Evolutionary conservation across 768 basidiomycete genomes (phyloP), one percentile per base, ranked within the genome.

Genomic region (Xerocomellus dryophilus): DNA sequence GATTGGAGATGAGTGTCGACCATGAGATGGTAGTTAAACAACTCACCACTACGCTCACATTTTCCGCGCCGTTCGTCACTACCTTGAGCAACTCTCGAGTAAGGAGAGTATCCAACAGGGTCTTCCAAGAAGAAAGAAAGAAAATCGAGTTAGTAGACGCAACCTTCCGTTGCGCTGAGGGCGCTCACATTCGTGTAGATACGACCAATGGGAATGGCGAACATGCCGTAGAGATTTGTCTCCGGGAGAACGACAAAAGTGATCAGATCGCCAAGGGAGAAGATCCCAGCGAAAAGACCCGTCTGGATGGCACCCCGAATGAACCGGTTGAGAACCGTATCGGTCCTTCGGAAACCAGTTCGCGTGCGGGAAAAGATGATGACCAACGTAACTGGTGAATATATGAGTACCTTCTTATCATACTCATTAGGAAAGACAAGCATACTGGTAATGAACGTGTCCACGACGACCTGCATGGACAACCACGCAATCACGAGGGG

Each of bases 131-230:
- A 23, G 27, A 29, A 31, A 9, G 4, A 31, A 31, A 9, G 29
- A 1, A 15, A 23, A 18, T 14, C 18, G 21, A 18, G 32, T n/a
- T n/a, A n/a, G n/a, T n/a, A n/a, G n/a, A n/a, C n/a, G n/a, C n/a
- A n/a, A n/a, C n/a, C n/a, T n/a, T n/a, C n/a, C n/a, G n/a, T n/a
- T n/a, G n/a, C n/a, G n/a, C n/a, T 15, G 15, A 35, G 2, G 15
- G 5, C 14, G 10, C 45, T 9, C 18, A 47, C 46, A 18, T 80
- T 80, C 4, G 78, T 78, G 52, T 73, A 66, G 51, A 80, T 75
- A 14, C 76, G 73, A 29, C 75, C 74, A 20, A 76, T 61, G 3
- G 76, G 71, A n/a, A 75, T 63, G 5, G 71, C 66, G 23, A 47
- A 41, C 12, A 49, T 18, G 20, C 27, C 29, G 40, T 71, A 76